Conservation (phyloP, 75 land plant species). For the Sequoiadendron giganteum region DNA sequence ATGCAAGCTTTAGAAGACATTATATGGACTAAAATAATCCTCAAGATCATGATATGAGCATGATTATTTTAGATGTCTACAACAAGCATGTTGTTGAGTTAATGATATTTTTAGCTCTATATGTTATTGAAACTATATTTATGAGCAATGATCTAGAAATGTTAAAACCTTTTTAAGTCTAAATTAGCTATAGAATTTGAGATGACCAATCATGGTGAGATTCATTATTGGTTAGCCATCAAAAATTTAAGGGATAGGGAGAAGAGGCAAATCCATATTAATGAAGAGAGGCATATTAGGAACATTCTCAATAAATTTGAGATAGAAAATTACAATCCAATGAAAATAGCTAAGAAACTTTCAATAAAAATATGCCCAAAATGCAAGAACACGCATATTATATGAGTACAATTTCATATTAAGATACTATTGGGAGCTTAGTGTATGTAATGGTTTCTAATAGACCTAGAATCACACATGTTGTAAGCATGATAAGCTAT, state of each 20-base stretch:
- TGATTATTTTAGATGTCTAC: not conserved
- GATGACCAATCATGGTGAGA: too few relatives aligned
- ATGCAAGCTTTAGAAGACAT: slow-evolving; percentile 7
- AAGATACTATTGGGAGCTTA: not conserved
- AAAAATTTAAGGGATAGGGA: too few relatives aligned
- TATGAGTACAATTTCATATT: not conserved
- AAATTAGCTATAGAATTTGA: too few relatives aligned
- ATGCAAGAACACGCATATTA: not conserved
- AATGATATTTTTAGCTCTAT: slow-evolving; percentile 3
- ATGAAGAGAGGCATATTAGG: too few relatives aligned
- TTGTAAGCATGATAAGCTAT: not conserved
- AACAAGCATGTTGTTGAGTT: not conserved
- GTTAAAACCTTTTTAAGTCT: too few relatives aligned
- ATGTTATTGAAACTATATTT: slow-evolving; percentile 15
- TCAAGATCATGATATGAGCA: slow-evolving; percentile 2
- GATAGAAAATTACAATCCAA: too few relatives aligned
- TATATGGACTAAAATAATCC: too few relatives aligned
- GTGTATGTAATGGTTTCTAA: not conserved
- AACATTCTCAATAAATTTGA: too few relatives aligned
- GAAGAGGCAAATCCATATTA: too few relatives aligned
- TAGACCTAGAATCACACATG: not conserved
- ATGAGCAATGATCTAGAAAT: too few relatives aligned
- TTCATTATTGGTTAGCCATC: too few relatives aligned
- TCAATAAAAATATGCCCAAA: not conserved
- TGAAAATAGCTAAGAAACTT: too few relatives aligned